A percentile compares a stretch with the other conserved stretches of the same genome.
These are phyloP conservation scores for Berkeleyomyces basicola DNA, from an alignment of 2,329 filamentous ascomycete genomes.

Conservation along the genomic window DNA sequence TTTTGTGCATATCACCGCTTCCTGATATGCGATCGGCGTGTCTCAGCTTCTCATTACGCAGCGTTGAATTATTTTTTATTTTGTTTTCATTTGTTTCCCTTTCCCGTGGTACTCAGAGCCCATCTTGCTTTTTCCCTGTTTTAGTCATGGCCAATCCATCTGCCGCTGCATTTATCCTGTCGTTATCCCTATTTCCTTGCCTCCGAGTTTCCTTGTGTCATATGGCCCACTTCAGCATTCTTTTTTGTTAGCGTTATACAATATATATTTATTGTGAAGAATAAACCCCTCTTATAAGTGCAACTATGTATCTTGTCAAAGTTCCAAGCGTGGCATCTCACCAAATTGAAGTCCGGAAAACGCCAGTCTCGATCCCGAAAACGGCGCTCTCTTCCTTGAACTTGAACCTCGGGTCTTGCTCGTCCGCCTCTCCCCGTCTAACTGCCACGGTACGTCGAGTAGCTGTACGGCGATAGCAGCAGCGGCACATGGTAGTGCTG, in stretches of 20 bases:
- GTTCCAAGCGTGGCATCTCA: background rate
- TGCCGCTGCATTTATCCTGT: background rate
- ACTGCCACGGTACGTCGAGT: constrained; percentile 67
- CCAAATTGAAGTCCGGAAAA: background rate
- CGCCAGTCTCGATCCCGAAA: background rate
- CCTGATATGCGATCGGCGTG: background rate
- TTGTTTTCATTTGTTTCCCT: constrained; percentile 1
- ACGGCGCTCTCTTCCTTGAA: too few species aligned
- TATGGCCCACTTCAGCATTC: background rate
- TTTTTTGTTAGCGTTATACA: background rate
- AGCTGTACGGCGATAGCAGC: constrained; percentile 61
- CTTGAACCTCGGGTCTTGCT: too few species aligned
- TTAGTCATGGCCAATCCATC: background rate
- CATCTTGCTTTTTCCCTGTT: background rate
- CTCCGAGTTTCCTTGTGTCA: background rate
- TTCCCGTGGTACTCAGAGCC: constrained; percentile 1
- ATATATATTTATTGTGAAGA: background rate
- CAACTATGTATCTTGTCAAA: too few species aligned
- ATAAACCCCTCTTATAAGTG: too few species aligned
- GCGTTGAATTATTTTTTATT: constrained; percentile 1
- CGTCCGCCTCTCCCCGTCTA: constrained; percentile 20
- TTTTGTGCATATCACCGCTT: background rate
- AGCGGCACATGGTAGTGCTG: constrained; percentile 70
- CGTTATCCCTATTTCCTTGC: background rate
- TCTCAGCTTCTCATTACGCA: background rate